Evolutionary conservation across 1,284 basidiomycete genomes (phyloP).

Genomic region (Pseudozyma tsukubaensis): DNA sequence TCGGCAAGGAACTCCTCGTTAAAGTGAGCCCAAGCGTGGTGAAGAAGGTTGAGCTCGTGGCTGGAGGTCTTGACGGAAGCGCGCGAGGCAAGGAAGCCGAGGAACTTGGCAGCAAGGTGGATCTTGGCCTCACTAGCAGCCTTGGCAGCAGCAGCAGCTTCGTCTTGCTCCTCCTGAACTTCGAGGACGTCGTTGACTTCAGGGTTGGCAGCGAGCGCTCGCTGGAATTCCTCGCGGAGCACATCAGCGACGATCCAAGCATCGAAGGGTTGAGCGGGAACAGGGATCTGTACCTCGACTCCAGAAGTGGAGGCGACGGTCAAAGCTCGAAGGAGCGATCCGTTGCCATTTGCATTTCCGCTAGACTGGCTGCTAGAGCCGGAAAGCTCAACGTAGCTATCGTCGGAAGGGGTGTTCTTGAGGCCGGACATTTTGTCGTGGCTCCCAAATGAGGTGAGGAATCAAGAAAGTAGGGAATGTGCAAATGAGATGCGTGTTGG

Average conservation of each 20-base stretch:
- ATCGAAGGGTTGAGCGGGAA: slow-evolving; percentile 57
- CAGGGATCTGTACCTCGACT: slow-evolving; percentile 55
- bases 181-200: slow-evolving; percentile 47
- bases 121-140: slow-evolving; percentile 46
- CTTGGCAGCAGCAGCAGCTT: slow-evolving; percentile 41
- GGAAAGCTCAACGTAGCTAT: slow-evolving; percentile 51
- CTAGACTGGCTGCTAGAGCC: slow-evolving; percentile 46
- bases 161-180: slow-evolving; percentile 59
- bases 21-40: slow-evolving; percentile 63
- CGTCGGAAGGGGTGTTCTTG: slow-evolving; percentile 49
- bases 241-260: slow-evolving; percentile 63
- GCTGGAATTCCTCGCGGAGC: slow-evolving; percentile 61
- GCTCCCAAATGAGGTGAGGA: background rate
- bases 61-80: slow-evolving; percentile 81
- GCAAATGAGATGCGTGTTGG: background rate
- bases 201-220: slow-evolving; percentile 54
- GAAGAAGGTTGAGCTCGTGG: slow-evolving; percentile 79
- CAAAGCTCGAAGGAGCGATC: slow-evolving; percentile 38
- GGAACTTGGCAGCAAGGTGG: slow-evolving; percentile 66
- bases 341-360: slow-evolving; percentile 36
- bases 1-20: slow-evolving; percentile 48
- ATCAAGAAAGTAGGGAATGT: background rate
- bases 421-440: slow-evolving; percentile 28
- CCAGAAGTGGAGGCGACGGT: slow-evolving; percentile 37
- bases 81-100: slow-evolving; percentile 71